These are phyloP conservation scores for Cyberlindnera maclurae DNA, from an alignment of 805 yeast species.

Conservation along the genomic window DNA sequence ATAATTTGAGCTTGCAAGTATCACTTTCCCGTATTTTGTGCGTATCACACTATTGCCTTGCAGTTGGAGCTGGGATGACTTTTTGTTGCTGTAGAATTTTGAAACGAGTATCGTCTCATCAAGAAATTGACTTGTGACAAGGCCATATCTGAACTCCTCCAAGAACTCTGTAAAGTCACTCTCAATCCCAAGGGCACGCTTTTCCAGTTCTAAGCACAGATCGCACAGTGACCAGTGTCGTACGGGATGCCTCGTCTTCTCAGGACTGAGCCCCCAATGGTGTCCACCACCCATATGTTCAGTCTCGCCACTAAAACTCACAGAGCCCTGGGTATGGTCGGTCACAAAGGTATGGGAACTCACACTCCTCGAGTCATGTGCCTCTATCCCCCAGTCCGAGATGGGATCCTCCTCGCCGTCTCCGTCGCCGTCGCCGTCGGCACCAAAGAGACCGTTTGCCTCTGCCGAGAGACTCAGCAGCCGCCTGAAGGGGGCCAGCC, in stretches of 20 bases:
- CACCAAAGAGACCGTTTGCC: background rate
- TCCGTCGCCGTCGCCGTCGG: background rate
- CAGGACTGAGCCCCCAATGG: slow-evolving; percentile 3
- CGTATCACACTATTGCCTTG: background rate
- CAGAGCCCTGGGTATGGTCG: slow-evolving; percentile 5
- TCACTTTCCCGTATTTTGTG: slow-evolving; percentile 1
- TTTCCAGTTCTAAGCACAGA: background rate
- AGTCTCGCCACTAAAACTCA: slow-evolving; percentile 1
- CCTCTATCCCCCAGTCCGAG: slow-evolving; percentile 24
- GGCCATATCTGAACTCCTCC: slow-evolving; percentile 44
- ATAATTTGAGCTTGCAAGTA: slow-evolving; percentile 1
- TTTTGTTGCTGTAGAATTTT: slow-evolving; percentile 17
- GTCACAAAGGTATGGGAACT: slow-evolving; percentile 24
- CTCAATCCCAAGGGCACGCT: background rate
- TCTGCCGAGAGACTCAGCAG: slow-evolving; percentile 8
- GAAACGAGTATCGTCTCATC: slow-evolving; percentile 30
- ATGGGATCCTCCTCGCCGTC: slow-evolving; percentile 5
- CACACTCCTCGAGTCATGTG: slow-evolving; percentile 7
- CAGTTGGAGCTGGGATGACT: slow-evolving; percentile 8
- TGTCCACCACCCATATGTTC: slow-evolving; percentile 2
- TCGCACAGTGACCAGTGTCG: background rate
- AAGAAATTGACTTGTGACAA: slow-evolving; percentile 42
- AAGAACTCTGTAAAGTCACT: slow-evolving; percentile 25
- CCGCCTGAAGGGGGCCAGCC: slow-evolving; percentile 20
- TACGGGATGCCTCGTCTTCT: background rate